Conservation (phyloP, 805 yeast species). For the Metschnikowia kunwiensis region DNA sequence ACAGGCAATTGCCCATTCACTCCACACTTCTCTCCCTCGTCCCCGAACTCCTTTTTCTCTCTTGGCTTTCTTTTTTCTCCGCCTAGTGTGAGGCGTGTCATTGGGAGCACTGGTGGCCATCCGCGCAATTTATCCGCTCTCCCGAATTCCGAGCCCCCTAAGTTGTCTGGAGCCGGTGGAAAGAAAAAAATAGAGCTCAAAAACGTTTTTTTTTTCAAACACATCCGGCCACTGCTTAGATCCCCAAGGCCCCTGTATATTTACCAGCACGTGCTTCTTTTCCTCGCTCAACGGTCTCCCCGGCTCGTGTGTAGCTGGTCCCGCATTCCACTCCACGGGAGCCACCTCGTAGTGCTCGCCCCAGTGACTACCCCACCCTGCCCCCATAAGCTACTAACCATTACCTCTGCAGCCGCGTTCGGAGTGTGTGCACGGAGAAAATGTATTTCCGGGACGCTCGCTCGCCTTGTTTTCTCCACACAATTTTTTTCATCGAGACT, state of each 20-base stretch:
- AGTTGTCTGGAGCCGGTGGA: too few species aligned
- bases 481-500: conserved; percentile 1
- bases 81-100: conserved; percentile 2
- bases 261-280: too few species aligned
- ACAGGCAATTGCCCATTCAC: too few species aligned
- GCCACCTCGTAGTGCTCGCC: conserved; percentile 2
- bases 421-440: conserved; percentile 16
- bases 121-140: conserved; percentile 10
- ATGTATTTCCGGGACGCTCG: conserved; percentile 16
- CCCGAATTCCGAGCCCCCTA: conserved; percentile 5
- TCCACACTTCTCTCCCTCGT: too few species aligned
- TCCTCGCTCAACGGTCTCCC: too few species aligned
- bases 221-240: too few species aligned
- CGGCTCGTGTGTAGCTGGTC: too few species aligned
- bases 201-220: too few species aligned
- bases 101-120: conserved; percentile 2
- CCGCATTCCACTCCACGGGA: conserved; percentile 4
- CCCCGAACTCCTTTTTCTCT: neutral
- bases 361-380: conserved; percentile 10
- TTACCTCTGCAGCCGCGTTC: conserved; percentile 8
- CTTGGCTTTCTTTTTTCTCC: neutral
- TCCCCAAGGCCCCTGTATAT: too few species aligned
- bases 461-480: conserved; percentile 13
- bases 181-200: too few species aligned
- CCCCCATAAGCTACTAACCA: conserved; percentile 6